Conservation (phyloP, 2,329 filamentous ascomycete genomes). For the Neurospora sp. region DNA sequence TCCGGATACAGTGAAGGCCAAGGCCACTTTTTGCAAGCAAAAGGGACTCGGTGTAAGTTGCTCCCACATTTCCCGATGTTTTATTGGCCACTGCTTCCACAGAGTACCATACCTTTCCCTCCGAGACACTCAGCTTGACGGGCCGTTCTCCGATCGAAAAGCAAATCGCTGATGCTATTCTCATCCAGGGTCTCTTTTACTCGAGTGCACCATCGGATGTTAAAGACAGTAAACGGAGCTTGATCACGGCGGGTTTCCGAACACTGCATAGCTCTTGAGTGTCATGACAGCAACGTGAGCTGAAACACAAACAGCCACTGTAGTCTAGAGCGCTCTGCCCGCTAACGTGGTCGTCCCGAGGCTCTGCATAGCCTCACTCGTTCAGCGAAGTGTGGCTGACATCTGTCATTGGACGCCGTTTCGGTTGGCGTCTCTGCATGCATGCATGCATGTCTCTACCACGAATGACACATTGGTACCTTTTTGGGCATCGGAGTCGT, state of each 20-base stretch:
- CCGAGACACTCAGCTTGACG: neutral
- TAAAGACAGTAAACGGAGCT: constrained; percentile 44
- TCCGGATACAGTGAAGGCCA: constrained; percentile 63
- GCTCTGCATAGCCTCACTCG: neutral
- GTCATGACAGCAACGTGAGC: neutral
- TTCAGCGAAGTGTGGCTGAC: neutral
- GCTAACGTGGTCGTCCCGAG: neutral
- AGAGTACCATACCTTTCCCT: neutral
- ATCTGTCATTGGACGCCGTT: neutral
- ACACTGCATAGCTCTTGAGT: constrained; percentile 40
- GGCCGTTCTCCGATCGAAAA: neutral
- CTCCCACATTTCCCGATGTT: neutral
- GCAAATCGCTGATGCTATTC: constrained; percentile 7
- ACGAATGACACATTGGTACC: neutral
- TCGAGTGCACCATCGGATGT: constrained; percentile 70
- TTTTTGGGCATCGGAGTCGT: neutral
- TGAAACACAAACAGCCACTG: neutral
- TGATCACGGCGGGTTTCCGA: constrained; percentile 50
- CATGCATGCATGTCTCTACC: neutral
- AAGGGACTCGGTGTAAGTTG: constrained; percentile 54
- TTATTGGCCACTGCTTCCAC: constrained; percentile 6
- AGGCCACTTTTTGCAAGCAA: constrained; percentile 63
- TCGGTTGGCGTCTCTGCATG: neutral
- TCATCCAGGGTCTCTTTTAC: constrained; percentile 65
- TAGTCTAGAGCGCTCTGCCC: neutral